phyloP scores from a whole-genome alignment of 83 land plant species.

The Diphasiastrum complanatum region DNA sequence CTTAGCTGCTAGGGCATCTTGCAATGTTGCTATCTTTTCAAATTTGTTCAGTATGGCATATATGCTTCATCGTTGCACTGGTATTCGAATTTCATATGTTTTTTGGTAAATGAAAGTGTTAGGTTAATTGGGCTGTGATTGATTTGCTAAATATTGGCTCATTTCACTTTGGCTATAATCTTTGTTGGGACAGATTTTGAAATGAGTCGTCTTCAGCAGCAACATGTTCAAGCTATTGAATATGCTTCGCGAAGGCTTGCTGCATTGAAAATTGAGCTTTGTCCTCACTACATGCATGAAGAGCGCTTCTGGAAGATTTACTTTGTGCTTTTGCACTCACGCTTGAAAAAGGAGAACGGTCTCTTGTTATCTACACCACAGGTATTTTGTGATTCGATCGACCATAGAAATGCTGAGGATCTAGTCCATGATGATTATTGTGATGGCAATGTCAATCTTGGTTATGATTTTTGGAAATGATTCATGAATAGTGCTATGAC shows the following conservation, averaged over 20 bases:
- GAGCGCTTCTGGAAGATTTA: slow-evolving; percentile 87
- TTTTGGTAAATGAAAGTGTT: background rate
- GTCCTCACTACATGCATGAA: slow-evolving; percentile 72
- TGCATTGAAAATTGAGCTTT: slow-evolving; percentile 74
- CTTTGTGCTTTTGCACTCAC: slow-evolving; percentile 79
- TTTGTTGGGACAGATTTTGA: slow-evolving; percentile 60
- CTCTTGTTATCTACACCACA: slow-evolving; percentile 67
- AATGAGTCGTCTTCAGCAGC: slow-evolving; percentile 64
- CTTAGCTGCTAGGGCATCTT: no score
- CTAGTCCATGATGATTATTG: background rate
- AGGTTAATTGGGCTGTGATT: background rate
- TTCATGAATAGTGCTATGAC: no score
- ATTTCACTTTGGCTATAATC: slow-evolving; percentile 2
- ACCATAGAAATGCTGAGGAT: no score
- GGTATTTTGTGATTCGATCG: slow-evolving; percentile 31
- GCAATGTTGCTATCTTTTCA: no score
- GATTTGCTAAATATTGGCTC: no score
- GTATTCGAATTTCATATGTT: no score
- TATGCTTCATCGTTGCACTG: no score
- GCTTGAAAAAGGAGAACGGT: slow-evolving; percentile 62
- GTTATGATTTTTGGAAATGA: no score
- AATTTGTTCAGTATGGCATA: no score
- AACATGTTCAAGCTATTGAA: slow-evolving; percentile 75
- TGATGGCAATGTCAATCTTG: no score
- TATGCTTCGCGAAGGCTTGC: slow-evolving; percentile 56